Evolutionary conservation across 106 monocot species (phyloP).

Genomic region (Acorus calamus): DNA sequence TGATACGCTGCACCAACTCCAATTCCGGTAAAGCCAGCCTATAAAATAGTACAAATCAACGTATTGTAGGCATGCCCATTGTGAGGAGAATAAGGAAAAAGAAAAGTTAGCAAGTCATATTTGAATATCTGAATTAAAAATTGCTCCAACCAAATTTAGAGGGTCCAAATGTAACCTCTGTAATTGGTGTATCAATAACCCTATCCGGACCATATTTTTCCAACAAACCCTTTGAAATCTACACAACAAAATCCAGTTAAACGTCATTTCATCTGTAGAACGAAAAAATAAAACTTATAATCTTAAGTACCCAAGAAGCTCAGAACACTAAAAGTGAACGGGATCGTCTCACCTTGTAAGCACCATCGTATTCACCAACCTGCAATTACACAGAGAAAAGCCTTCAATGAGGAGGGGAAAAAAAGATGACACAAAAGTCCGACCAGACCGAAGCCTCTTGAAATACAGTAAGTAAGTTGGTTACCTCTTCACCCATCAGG

Average conservation of each 20-base stretch:
- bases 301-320: not conserved
- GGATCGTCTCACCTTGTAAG: conserved; percentile 69
- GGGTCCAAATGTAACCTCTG: conserved; percentile 44
- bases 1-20: conserved; percentile 97
- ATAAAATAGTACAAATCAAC: not conserved
- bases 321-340: not conserved
- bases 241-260: not conserved
- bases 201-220: conserved; percentile 98
- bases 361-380: conserved; percentile 99
- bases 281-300: not conserved
- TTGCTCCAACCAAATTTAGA: not conserved
- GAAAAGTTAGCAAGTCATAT: too few species aligned
- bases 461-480: not conserved
- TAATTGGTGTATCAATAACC: conserved; percentile 94
- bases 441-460: not conserved
- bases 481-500: conserved; percentile 97
- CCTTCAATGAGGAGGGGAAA: conserved; percentile 3
- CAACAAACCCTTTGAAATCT: conserved; percentile 88
- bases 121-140: too few species aligned
- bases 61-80: too few species aligned
- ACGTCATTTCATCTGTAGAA: not conserved
- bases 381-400: conserved; percentile 9
- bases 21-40: conserved; percentile 99
- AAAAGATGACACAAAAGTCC: not conserved
- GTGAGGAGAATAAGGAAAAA: too few species aligned